These are phyloP conservation scores for Mycena rebaudengoi DNA, from an alignment of 768 basidiomycete species.

Conservation along the genomic window DNA sequence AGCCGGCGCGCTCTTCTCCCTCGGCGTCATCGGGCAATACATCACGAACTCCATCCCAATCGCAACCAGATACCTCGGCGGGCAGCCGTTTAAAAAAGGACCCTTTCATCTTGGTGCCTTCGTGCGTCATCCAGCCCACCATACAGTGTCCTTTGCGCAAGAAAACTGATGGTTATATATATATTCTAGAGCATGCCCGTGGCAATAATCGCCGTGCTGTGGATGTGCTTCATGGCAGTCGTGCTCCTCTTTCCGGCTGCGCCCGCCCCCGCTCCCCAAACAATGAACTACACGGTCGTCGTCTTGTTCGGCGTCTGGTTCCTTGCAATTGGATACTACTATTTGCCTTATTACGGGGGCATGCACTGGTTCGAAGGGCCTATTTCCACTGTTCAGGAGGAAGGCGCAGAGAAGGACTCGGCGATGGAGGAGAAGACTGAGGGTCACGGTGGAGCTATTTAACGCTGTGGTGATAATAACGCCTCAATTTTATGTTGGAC, in stretches of 20 bases:
- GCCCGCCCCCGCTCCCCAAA: constrained; percentile 42
- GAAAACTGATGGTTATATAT: too few species aligned
- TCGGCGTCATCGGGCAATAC: constrained; percentile 55
- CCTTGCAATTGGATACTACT: constrained; percentile 63
- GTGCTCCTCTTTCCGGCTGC: constrained; percentile 63
- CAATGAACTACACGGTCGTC: constrained; percentile 70
- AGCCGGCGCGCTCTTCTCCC: constrained; percentile 62
- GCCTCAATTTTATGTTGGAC: too few species aligned
- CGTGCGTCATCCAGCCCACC: too few species aligned
- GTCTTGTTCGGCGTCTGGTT: constrained; percentile 59
- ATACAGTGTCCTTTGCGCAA: too few species aligned
- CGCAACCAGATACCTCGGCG: constrained; percentile 55
- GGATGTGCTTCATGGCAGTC: constrained; percentile 61
- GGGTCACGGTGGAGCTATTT: too few species aligned
- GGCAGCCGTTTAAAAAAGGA: constrained; percentile 55
- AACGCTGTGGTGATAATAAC: too few species aligned
- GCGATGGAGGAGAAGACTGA: too few species aligned
- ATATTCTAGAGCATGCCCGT: constrained; percentile 52
- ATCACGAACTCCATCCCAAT: constrained; percentile 61
- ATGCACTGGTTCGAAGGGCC: constrained; percentile 39
- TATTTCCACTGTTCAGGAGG: too few species aligned
- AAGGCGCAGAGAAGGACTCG: too few species aligned
- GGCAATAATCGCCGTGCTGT: constrained; percentile 53
- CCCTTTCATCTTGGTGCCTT: constrained; percentile 56
- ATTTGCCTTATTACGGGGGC: constrained; percentile 52